phyloP scores from a whole-genome alignment of 2,329 filamentous ascomycete genomes.

The Colletotrichum chrysophilum region DNA sequence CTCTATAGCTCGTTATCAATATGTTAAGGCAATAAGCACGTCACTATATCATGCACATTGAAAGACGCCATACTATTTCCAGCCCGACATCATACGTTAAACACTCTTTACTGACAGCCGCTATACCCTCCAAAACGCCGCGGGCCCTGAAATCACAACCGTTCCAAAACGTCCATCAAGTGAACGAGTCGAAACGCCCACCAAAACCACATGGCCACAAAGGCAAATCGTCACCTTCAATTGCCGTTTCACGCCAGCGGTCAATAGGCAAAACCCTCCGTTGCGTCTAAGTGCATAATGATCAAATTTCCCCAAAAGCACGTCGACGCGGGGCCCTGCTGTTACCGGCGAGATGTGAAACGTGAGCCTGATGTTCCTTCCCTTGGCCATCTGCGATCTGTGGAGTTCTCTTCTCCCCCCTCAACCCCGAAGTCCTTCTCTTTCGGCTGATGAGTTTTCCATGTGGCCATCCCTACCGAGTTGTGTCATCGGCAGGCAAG shows the following conservation, averaged over 20 bases:
- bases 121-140: background rate
- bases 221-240: background rate
- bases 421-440: background rate
- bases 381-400: background rate
- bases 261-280: background rate
- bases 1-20: background rate
- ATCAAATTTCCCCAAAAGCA: background rate
- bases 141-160: background rate
- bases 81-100: background rate
- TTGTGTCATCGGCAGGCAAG: background rate
- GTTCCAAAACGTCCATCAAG: background rate
- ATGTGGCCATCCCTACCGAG: conserved; percentile 1
- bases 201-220: background rate
- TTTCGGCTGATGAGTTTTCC: background rate
- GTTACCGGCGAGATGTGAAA: conserved; percentile 3
- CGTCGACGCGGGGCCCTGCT: background rate
- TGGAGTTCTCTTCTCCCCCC: background rate
- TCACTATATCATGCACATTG: background rate
- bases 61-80: background rate
- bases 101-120: background rate
- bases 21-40: background rate
- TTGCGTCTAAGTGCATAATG: background rate
- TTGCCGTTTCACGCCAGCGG: background rate
- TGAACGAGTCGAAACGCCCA: background rate
- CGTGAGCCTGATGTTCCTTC: background rate